Base-by-base conservation (phyloP, 2,329 filamentous ascomycete genomes). In the Grosmannia penicillata region DNA sequence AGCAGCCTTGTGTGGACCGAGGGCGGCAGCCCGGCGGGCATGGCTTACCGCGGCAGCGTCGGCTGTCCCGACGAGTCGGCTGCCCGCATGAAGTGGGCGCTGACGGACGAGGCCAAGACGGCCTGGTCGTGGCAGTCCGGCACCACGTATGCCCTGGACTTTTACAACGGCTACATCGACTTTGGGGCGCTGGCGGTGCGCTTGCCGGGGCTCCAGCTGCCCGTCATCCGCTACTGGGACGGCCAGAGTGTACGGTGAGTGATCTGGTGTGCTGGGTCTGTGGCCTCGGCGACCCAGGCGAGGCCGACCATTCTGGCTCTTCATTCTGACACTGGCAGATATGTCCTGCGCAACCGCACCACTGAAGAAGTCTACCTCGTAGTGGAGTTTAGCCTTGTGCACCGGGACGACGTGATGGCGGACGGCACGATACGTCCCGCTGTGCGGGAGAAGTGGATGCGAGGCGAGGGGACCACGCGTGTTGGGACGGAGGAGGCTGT, bases 131-230 rank as follows among this genome's bases (percentile, higher is more conserved):
- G 77, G 50, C 63, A 66, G 51, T 69, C 67, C 43, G 69, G 57
- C 9, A 53, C 56, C 46, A 63, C 63, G 21, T 73, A 75, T 43
- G 65, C 62, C 0, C 53, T 72, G 18, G 71, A 75, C 51, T 96
- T 98, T 57, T 93, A 79, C 58, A 96, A 96, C 55, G 81, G 82
- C 2, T 95, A 93, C 58, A 59, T 98, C 33, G 85, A 93, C 57
- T 95, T 96, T 55, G 53, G 56, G 56, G 77, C 79, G 47, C 78
- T 89, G 50, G 68, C 79, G 22, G 59, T 91, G 18, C 68, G 72
- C 37, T 53, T 91, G 23, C 83, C 83, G 0, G 79, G 81, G 0
- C 83, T 86, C 48, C 73, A 73, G 10, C 58, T 86, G 17, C 75
- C 75, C 1, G 78, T 89, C 38, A 74, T 86, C 55, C 75, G 70